Percentiles rank a stretch among this genome's conserved stretches.
phyloP scores from a whole-genome alignment of 371 early-diverging fungal species.

The Choanephora cucurbitarum region DNA sequence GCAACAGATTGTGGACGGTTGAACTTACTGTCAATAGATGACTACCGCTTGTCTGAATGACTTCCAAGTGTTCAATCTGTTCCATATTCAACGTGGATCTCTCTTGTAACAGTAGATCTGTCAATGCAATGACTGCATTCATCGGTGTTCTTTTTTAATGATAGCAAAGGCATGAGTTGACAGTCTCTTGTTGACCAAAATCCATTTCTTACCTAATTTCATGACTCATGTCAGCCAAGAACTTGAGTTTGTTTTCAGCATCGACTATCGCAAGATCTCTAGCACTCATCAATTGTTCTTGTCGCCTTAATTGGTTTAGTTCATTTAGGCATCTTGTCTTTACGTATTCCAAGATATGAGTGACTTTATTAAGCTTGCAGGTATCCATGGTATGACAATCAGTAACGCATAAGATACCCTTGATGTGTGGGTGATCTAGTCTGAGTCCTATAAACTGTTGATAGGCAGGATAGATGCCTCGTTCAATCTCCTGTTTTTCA shows the following conservation, averaged over 20 bases:
- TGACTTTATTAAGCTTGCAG: conserved; percentile 3
- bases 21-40: conserved; percentile 56
- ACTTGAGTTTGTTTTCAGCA: conserved; percentile 63
- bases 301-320: conserved; percentile 42
- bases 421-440: conserved; percentile 13
- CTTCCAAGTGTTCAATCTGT: conserved; percentile 58
- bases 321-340: conserved; percentile 47
- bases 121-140: conserved; percentile 65
- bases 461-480: conserved; percentile 17
- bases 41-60: conserved; percentile 63
- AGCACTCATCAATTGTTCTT: conserved; percentile 48
- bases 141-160: conserved; percentile 50
- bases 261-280: conserved; percentile 54
- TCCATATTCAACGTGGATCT: conserved; percentile 50
- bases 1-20: neutral
- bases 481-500: conserved; percentile 8
- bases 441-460: conserved; percentile 18
- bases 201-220: conserved; percentile 49
- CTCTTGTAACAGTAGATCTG: conserved; percentile 57
- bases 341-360: conserved; percentile 31
- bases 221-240: conserved; percentile 62
- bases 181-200: too few relatives aligned
- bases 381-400: conserved; percentile 7
- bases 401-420: conserved; percentile 21
- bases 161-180: neutral